Conservation (phyloP, 306 rosid genomes). For the Amphicarpaea edgeworthii region DNA sequence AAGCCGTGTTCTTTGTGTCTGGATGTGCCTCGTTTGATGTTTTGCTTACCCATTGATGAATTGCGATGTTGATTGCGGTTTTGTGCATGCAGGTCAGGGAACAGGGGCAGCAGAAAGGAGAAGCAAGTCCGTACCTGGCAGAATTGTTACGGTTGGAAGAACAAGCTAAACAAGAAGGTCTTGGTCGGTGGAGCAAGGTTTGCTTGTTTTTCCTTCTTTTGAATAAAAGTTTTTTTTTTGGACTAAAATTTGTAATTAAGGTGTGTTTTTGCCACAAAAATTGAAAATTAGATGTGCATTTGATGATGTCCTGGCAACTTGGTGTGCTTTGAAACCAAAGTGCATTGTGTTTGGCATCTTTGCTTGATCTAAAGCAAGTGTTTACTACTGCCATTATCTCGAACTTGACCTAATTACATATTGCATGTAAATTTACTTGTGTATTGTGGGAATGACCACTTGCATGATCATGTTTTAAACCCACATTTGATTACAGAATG, state of each 20-base stretch:
- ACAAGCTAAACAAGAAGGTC: constrained; percentile 85
- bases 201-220: constrained; percentile 31
- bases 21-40: background rate
- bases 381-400: background rate
- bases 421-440: background rate
- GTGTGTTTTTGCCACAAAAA: background rate
- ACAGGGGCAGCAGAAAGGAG: constrained; percentile 91
- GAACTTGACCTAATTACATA: background rate
- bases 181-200: constrained; percentile 98
- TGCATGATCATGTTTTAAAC: background rate
- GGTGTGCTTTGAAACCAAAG: constrained; percentile 36
- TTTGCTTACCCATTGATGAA: background rate
- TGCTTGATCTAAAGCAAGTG: background rate
- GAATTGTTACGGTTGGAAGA: constrained; percentile 86
- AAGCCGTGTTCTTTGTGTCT: constrained; percentile 9
- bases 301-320: constrained; percentile 11
- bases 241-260: background rate
- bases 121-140: constrained; percentile 84
- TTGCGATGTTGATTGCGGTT: constrained; percentile 44
- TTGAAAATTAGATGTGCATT: background rate
- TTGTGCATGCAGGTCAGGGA: constrained; percentile 76
- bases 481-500: background rate
- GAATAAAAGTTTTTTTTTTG: background rate
- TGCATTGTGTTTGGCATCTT: background rate
- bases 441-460: background rate